Base-by-base conservation (phyloP, 495 filamentous ascomycete species). In the Penicillium desertorum region DNA sequence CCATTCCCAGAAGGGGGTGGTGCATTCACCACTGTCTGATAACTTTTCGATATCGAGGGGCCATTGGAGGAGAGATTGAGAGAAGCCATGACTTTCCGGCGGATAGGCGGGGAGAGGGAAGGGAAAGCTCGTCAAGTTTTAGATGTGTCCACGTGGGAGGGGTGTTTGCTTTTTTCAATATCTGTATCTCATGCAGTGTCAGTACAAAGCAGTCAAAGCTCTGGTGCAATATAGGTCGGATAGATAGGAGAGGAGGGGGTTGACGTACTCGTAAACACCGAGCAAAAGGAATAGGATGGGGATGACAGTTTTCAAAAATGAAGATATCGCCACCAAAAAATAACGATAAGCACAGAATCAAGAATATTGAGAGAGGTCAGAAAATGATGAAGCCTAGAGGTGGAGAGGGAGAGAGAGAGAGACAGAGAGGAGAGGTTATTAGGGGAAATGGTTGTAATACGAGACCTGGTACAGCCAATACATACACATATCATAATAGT, bases 21-120 rank as follows among this genome's bases (percentile, higher is more conserved):
- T 58, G 86, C 81, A 64, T 95, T 88, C 68, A 97, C 80, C 51
- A 99, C 86, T 37, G 86, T 84, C 67, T 93, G 86, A 74, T 99
- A 99, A 75, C 91, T 96, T 71, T 87, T 89, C 52, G 86, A 88
- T 71, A 97, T 96, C 34, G 91, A 93, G 36, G 91, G 86, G 20
- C 95, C 91, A 73, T 98, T 91, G 72, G 81, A 82, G 53, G 92
- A 96, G 56, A 90, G 79, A 70, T 99, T 97, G 61, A 99, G 85
- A 47, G 92, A 87, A 32, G 94, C 88, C 94, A 99, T 99, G 51
- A 48, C 68, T 62, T 34, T 56, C 47, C 32, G 53, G 50, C 20
- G 53, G 43, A 39, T 25, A 49, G 5, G 14, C 23, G 34, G 25
- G 17, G 46, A 43, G 30, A 45, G 32, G 25, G 30, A 37, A 16